Base-by-base conservation (phyloP, 2,329 filamentous ascomycete genomes). In the Alternaria infectoria region DNA sequence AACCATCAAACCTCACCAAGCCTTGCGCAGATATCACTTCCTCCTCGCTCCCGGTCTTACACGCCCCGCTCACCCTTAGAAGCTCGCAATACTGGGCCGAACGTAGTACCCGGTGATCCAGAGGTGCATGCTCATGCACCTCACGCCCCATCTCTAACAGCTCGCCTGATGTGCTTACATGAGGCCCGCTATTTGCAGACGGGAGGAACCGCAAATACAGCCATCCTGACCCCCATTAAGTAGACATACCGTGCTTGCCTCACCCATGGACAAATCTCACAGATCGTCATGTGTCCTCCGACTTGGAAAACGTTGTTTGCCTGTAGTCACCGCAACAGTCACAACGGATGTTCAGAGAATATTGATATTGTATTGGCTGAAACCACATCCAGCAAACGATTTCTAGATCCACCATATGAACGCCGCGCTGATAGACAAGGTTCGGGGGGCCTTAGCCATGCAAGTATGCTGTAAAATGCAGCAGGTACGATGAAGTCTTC, bases 341-440 rank as follows among this genome's bases (percentile, higher is more conserved):
- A 40, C 36, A 17, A 32, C n/a, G 9, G 7, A 23, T 23, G 19
- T 8, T 23, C 28, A 52, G 13, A 17, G 12, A 52, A 12, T 12
- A 25, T 43, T 11, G 21, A 54, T 46, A 7, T 8, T 23, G 28
- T 8, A 28, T n/a, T 51, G 13, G 47, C 30, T 44, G 21, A 23
- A 30, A 7, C 45, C 40, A 9, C 40, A 40, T 15, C 40, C 15
- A 40, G 17, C 23, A 19, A 8, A 25, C 19, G 10, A 36, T 15
- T 26, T 49, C 57, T 61, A 45, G 15, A 49, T 21, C 17, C 32
- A 8, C 23, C 40, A 17, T 28, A 46, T n/a, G 47, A 66, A 72
- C 65, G 62, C 64, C 61, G 60, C 65, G 63, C 68, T 62, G 57
- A 60, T 62, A 32, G 40, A 61, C 50, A 54, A 66, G 26, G 47